A percentile compares a stretch with the other conserved stretches of the same genome.
Evolutionary conservation across 495 filamentous ascomycete species (phyloP).

Genomic region (Aspergillus avenaceus): DNA sequence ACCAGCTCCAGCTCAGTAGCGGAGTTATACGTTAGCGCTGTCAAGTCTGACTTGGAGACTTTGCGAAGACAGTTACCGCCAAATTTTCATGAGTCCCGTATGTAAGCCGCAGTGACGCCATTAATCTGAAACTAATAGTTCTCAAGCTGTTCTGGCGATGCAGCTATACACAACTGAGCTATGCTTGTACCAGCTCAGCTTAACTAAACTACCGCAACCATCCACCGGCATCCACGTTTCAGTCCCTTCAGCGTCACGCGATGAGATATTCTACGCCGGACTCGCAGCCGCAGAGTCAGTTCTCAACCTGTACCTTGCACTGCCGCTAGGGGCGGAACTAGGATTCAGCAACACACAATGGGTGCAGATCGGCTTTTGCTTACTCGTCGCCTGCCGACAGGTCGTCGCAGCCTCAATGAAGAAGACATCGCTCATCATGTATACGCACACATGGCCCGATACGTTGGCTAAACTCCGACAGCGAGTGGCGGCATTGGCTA

Average conservation of each 20-base stretch:
- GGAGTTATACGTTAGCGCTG: conserved; percentile 17
- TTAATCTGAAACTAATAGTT: too few relatives aligned
- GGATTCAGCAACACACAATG: conserved; percentile 24
- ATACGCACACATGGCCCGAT: neutral
- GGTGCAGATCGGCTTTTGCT: conserved; percentile 22
- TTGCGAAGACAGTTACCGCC: conserved; percentile 14
- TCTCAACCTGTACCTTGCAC: conserved; percentile 11
- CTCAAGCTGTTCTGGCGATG: conserved; percentile 17
- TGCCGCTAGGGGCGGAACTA: conserved; percentile 12
- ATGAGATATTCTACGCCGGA: neutral
- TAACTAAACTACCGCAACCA: neutral
- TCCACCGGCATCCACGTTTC: neutral
- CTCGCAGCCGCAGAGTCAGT: conserved; percentile 10
- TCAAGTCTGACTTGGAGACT: conserved; percentile 18
- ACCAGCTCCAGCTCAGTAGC: conserved; percentile 13
- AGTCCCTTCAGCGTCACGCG: neutral
- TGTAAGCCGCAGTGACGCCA: neutral
- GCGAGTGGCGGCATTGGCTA: conserved; percentile 14
- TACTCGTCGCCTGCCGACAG: conserved; percentile 14
- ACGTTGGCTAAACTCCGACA: conserved; percentile 10
- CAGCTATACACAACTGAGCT: conserved; percentile 20
- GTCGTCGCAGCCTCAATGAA: conserved; percentile 3
- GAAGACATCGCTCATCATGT: neutral
- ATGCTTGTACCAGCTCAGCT: conserved; percentile 19
- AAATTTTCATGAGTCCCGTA: conserved; percentile 10